phyloP scores from a whole-genome alignment of 2,329 filamentous ascomycete genomes.

The Sporothrix globosa region DNA sequence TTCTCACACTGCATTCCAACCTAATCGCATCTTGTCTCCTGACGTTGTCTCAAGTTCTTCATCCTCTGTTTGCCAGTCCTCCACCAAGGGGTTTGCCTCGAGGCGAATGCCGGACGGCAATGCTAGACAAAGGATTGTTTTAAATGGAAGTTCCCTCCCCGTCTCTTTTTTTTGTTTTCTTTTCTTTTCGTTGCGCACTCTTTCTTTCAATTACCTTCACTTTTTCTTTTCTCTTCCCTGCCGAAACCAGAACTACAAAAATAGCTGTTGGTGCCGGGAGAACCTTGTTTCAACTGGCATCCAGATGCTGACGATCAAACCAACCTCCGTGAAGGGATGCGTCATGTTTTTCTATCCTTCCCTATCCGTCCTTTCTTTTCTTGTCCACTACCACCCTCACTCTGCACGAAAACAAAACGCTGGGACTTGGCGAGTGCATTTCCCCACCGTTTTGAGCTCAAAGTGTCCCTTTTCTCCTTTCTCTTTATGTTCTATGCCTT shows the following conservation, averaged over 20 bases:
- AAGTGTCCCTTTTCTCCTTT: no score
- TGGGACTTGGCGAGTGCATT: background rate
- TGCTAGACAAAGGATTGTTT: background rate
- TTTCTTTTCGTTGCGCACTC: background rate
- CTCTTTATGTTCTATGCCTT: background rate
- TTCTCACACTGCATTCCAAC: background rate
- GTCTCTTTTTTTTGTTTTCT: background rate
- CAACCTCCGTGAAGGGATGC: background rate
- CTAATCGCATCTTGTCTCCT: background rate
- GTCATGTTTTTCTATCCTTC: background rate
- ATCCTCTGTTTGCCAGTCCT: background rate
- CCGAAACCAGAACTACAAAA: background rate
- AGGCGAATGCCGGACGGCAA: background rate
- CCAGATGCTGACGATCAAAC: slow-evolving; percentile 12
- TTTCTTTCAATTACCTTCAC: background rate
- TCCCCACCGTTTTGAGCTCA: background rate
- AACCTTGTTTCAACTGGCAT: slow-evolving; percentile 4
- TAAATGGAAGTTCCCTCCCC: background rate
- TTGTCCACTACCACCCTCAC: background rate
- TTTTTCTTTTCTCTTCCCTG: background rate
- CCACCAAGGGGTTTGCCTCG: background rate
- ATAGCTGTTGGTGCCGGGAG: background rate
- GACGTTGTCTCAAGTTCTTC: background rate
- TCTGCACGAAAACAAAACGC: slow-evolving; percentile 3
- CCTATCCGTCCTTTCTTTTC: background rate